These are phyloP conservation scores for Xylariaceae sp. DNA, from an alignment of 2,329 filamentous ascomycete genomes.

Conservation along the genomic window DNA sequence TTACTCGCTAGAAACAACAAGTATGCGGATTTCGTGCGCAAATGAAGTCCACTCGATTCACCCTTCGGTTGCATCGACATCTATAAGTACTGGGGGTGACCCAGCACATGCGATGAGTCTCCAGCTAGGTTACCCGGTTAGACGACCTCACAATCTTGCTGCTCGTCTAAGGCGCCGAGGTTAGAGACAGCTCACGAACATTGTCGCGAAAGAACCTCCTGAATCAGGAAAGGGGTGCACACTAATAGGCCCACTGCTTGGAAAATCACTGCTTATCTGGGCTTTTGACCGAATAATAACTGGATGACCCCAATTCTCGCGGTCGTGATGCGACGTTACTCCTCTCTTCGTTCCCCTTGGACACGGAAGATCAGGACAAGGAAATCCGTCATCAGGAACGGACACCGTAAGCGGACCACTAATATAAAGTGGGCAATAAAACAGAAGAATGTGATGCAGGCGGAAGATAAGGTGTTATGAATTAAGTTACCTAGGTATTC, in stretches of 20 bases:
- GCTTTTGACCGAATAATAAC: conserved; percentile 15
- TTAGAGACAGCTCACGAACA: background rate
- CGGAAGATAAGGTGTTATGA: no score
- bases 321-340: conserved; percentile 8
- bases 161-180: background rate
- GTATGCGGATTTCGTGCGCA: background rate
- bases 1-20: background rate
- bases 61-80: background rate
- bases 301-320: conserved; percentile 2
- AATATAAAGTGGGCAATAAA: no score
- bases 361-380: background rate
- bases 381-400: background rate
- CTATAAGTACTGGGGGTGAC: background rate
- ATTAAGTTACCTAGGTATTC: no score
- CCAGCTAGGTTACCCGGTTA: background rate
- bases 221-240: background rate
- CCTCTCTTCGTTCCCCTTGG: conserved; percentile 6
- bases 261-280: background rate
- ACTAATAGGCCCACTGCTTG: background rate
- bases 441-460: no score
- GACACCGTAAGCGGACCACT: no score
- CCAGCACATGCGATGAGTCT: background rate
- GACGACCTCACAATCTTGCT: background rate
- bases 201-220: background rate
- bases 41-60: background rate